Evolutionary conservation across 768 basidiomycete genomes (phyloP), one percentile per base, ranked within the genome.

Genomic region (Rubroboletus satanas): DNA sequence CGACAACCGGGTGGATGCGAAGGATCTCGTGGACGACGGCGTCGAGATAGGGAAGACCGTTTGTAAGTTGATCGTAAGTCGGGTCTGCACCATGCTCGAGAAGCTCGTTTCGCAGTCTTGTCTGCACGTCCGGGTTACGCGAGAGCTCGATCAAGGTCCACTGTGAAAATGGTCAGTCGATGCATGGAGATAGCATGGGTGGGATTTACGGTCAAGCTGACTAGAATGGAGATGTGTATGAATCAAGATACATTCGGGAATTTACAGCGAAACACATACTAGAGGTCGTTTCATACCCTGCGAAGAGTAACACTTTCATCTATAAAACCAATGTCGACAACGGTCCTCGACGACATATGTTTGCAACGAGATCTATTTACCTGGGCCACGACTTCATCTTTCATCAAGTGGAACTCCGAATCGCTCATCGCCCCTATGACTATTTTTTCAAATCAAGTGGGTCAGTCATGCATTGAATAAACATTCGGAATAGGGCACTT

Each of bases 371-470:
- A 26, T 26, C 23, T 1, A 28, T 45, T 49, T 36, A 62, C 66
- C 63, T 67, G 66, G 8, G 66, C 45, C 32, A 65, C 10, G n/a
- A 74, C 55, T 51, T 74, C 73, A 0, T 61, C 64, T 35, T 55
- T 17, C 1, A 66, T 56, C 59, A 74, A 51, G 7, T 51, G 64
- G 23, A 56, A 43, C 23, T 65, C 65, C 0, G 67, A 56, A 10
- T 69, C 60, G 5, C 53, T 29, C 15, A 42, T 59, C 57, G 72
- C 73, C 0, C 72, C 69, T 56, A 73, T 75, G 49, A 77, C 75
- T 79, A 26, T 29, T 11, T 36, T 2, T 5, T 4, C n/a, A 5
- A 4, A 17, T 39, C 2, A 5, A 23, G 18, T 7, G 11, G 1
- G 23, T 38, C 29, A 35, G 17, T 1, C 2, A 14, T 1, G 10